phyloP scores from a whole-genome alignment of 164 flowering plant species.

The Vitis riparia region DNA sequence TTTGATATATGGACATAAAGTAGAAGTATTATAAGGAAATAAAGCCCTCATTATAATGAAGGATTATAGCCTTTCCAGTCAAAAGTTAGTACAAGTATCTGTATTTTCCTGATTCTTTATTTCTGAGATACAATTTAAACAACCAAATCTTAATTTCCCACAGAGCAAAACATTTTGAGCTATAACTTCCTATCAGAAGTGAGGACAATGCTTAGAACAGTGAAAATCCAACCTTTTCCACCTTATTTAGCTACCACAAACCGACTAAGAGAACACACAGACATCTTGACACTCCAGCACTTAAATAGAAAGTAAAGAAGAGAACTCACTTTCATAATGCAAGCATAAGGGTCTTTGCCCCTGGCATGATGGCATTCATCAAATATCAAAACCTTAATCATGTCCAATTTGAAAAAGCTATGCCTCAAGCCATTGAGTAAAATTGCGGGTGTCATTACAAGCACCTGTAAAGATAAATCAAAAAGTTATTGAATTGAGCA shows the following conservation, averaged over 20 bases:
- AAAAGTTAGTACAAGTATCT: too few relatives aligned
- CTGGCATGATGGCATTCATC: slow-evolving; percentile 95
- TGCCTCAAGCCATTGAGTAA: slow-evolving; percentile 66
- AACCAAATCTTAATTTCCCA: background rate
- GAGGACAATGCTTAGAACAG: background rate
- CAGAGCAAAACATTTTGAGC: background rate
- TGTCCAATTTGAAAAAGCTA: slow-evolving; percentile 51
- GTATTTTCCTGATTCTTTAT: too few relatives aligned
- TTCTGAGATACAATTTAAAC: too few relatives aligned
- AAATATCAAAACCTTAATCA: slow-evolving; percentile 68
- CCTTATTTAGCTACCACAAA: background rate
- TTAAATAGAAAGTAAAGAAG: background rate
- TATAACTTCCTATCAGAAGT: background rate
- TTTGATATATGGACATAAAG: too few relatives aligned
- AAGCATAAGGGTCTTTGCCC: slow-evolving; percentile 74
- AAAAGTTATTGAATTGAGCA: background rate
- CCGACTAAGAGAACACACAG: too few relatives aligned
- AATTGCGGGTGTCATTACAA: slow-evolving; percentile 89
- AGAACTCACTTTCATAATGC: slow-evolving; percentile 67
- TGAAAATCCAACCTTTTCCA: background rate
- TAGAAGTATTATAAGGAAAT: too few relatives aligned
- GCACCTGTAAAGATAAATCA: slow-evolving; percentile 47
- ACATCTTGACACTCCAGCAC: too few relatives aligned
- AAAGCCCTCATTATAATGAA: too few relatives aligned
- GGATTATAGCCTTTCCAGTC: too few relatives aligned